Percentiles rank a stretch among this genome's conserved stretches.
Conservation (phyloP, 1,139 yeast genomes). For the Barnettozyma hawaiiensis region DNA sequence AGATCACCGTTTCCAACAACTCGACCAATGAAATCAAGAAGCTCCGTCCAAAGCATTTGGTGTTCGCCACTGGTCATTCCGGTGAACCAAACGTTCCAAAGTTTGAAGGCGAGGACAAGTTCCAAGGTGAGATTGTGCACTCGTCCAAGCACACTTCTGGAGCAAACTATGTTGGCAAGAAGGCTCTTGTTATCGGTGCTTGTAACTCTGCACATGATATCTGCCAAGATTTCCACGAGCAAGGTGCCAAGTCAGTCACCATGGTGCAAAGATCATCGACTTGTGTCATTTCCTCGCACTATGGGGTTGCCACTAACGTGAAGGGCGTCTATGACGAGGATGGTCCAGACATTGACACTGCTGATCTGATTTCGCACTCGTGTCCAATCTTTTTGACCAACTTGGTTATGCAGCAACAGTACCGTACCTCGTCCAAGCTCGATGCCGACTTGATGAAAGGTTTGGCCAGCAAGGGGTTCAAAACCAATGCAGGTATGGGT, state of each 20-base stretch:
- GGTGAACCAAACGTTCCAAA: conserved; percentile 39
- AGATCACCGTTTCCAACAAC: conserved; percentile 28
- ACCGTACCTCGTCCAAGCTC: conserved; percentile 28
- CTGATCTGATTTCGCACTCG: conserved; percentile 33
- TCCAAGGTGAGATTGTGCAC: conserved; percentile 37
- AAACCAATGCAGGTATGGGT: conserved; percentile 38
- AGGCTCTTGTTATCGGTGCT: conserved; percentile 39
- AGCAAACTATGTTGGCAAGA: conserved; percentile 34
- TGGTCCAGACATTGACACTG: conserved; percentile 35
- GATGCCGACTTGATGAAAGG: conserved; percentile 32
- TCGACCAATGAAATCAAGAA: conserved; percentile 20
- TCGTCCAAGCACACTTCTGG: conserved; percentile 38
- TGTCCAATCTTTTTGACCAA: conserved; percentile 32
- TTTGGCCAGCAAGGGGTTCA: conserved; percentile 33
- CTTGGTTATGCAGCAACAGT: conserved; percentile 31
- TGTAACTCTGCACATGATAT: conserved; percentile 43
- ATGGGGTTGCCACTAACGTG: conserved; percentile 30
- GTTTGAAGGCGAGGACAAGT: conserved; percentile 33
- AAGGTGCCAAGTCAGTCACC: conserved; percentile 36
- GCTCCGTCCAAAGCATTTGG: conserved; percentile 32
- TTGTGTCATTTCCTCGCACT: conserved; percentile 35
- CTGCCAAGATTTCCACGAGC: conserved; percentile 39
- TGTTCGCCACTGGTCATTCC: conserved; percentile 40
- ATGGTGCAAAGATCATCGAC: conserved; percentile 41
- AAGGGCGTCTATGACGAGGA: conserved; percentile 33